Conservation (phyloP, 805 yeast species). For the Zygosaccharomyces kombuchaensis region DNA sequence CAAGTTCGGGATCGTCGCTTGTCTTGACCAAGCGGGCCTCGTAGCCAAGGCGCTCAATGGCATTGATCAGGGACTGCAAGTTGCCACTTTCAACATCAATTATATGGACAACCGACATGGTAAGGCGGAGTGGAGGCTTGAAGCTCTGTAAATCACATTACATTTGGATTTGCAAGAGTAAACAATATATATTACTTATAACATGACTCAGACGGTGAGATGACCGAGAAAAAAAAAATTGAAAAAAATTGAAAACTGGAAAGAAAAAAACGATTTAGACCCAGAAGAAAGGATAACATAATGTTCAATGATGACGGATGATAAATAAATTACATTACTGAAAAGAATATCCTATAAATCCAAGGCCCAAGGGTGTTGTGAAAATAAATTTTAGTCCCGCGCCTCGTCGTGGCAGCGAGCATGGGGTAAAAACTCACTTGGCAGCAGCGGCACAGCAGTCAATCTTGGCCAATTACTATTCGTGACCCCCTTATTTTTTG, state of each 20-base stretch:
- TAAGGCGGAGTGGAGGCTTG: slow-evolving; percentile 1
- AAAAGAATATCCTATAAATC: neutral
- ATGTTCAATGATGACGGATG: neutral
- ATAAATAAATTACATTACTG: neutral
- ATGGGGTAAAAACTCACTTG: too few relatives aligned
- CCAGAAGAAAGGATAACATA: neutral
- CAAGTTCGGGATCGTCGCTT: slow-evolving; percentile 48
- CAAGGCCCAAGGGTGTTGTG: neutral
- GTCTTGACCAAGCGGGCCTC: slow-evolving; percentile 56
- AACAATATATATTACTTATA: too few relatives aligned
- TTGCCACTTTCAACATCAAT: slow-evolving; percentile 95
- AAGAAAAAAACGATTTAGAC: neutral
- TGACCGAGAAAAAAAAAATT: neutral
- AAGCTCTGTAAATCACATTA: neutral
- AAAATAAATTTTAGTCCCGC: too few relatives aligned
- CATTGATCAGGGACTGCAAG: slow-evolving; percentile 81
- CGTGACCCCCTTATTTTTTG: slow-evolving; percentile 24
- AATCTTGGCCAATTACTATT: too few relatives aligned
- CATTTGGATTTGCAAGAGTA: too few relatives aligned
- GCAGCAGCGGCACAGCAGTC: too few relatives aligned
- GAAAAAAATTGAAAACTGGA: neutral
- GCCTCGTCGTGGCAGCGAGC: too few relatives aligned
- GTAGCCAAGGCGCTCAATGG: slow-evolving; percentile 74
- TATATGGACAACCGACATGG: slow-evolving; percentile 44
- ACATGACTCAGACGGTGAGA: neutral